phyloP scores from a whole-genome alignment of 768 basidiomycete genomes.

The Termitomyces heimii region DNA sequence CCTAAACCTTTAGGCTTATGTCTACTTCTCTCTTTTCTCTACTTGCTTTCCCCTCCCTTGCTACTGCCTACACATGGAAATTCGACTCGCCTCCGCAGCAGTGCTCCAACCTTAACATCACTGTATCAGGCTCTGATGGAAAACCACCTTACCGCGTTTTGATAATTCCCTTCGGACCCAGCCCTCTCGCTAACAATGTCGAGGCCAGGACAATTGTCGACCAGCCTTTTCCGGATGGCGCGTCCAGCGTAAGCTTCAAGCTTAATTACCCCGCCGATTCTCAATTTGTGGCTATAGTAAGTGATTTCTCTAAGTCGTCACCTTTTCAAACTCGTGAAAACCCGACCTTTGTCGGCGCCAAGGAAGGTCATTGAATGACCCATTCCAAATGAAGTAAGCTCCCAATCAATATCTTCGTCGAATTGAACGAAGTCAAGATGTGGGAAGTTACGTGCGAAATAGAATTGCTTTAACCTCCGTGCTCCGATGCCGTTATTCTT shows the following conservation, averaged over 20 bases:
- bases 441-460: neutral
- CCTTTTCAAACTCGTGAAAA: neutral
- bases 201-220: slow-evolving; percentile 61
- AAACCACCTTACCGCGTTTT: slow-evolving; percentile 63
- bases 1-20: slow-evolving; percentile 9
- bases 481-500: neutral
- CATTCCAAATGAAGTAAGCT: neutral
- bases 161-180: slow-evolving; percentile 61
- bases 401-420: neutral
- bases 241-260: slow-evolving; percentile 41
- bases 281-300: slow-evolving; percentile 72
- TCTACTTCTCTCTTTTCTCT: slow-evolving; percentile 16
- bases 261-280: slow-evolving; percentile 62
- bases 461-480: neutral
- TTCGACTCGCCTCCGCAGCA: slow-evolving; percentile 49
- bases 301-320: slow-evolving; percentile 21
- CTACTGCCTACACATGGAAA: slow-evolving; percentile 39
- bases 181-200: slow-evolving; percentile 51
- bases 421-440: neutral
- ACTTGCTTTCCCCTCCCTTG: slow-evolving; percentile 21
- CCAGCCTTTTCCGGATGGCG: slow-evolving; percentile 40
- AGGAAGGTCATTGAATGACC: neutral
- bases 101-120: slow-evolving; percentile 57
- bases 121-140: slow-evolving; percentile 51
- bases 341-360: neutral